Conservation (phyloP, 805 yeast genomes). For the Candida vaughaniae region DNA sequence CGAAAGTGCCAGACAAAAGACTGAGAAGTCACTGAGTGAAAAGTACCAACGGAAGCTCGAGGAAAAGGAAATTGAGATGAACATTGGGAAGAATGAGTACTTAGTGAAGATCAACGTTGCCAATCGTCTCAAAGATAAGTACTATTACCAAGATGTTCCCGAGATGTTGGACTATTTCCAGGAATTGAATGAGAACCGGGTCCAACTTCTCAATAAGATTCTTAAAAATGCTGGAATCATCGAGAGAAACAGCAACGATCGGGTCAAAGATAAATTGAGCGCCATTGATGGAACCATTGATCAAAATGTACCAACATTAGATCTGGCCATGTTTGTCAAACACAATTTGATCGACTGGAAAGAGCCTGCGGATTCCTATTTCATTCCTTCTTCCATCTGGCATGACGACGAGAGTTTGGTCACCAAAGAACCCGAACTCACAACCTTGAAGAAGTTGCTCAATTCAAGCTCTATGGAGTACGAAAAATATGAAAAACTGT, state of each 20-base stretch:
- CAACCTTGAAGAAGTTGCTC: conserved; percentile 53
- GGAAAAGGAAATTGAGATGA: conserved; percentile 78
- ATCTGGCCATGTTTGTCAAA: conserved; percentile 87
- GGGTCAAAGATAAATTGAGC: conserved; percentile 50
- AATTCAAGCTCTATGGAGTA: conserved; percentile 40
- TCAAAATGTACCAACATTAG: conserved; percentile 71
- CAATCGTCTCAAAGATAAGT: conserved; percentile 89
- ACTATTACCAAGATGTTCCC: conserved; percentile 8
- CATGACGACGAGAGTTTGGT: conserved; percentile 87
- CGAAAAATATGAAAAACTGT: conserved; percentile 36
- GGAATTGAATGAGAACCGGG: conserved; percentile 77
- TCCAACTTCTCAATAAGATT: conserved; percentile 65
- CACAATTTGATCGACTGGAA: conserved; percentile 77
- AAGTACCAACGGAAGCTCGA: conserved; percentile 53
- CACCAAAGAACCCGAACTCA: conserved; percentile 54
- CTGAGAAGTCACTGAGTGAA: conserved; percentile 53
- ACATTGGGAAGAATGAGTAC: conserved; percentile 80
- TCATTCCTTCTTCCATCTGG: conserved; percentile 91
- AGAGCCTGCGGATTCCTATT: conserved; percentile 83
- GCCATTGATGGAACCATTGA: conserved; percentile 54
- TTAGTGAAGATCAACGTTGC: conserved; percentile 78
- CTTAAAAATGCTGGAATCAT: conserved; percentile 59
- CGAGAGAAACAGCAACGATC: conserved; percentile 51
- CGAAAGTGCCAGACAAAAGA: conserved; percentile 76
- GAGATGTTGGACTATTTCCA: conserved; percentile 39